These are phyloP conservation scores for Penicillium sp. DNA, from an alignment of 2,329 filamentous ascomycete genomes.

Conservation along the genomic window DNA sequence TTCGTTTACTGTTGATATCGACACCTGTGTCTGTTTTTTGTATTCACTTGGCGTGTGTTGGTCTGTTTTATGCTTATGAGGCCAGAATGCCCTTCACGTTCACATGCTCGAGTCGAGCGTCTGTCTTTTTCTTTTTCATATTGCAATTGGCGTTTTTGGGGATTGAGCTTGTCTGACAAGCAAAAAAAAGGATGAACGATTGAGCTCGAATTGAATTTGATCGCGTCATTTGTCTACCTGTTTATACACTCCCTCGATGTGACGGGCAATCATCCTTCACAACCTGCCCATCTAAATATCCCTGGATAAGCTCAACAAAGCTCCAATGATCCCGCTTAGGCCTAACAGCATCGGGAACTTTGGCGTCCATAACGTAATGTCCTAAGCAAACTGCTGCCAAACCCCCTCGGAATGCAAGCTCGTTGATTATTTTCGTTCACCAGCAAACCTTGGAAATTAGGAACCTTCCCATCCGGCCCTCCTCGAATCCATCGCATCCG, in stretches of 20 bases:
- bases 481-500: slow-evolving; percentile 15
- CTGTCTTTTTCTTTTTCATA: background rate
- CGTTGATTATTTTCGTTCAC: slow-evolving; percentile 18
- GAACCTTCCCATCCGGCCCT: slow-evolving; percentile 20
- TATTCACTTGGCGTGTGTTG: slow-evolving; percentile 2
- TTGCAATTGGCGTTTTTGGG: slow-evolving; percentile 4
- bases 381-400: slow-evolving; percentile 16
- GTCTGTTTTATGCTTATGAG: slow-evolving; percentile 6
- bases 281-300: slow-evolving; percentile 8
- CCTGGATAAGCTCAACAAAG: slow-evolving; percentile 16
- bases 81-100: background rate
- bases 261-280: too few species aligned
- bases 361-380: slow-evolving; percentile 24
- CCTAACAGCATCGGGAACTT: slow-evolving; percentile 17
- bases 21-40: background rate
- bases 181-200: background rate
- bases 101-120: slow-evolving; percentile 1
- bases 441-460: slow-evolving; percentile 7
- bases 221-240: background rate
- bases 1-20: background rate
- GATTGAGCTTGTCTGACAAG: background rate
- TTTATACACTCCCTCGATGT: background rate
- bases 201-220: background rate
- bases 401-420: slow-evolving; percentile 13
- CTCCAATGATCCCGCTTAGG: slow-evolving; percentile 19